Evolutionary conservation across 2,329 filamentous ascomycete genomes (phyloP), one percentile per base, ranked within the genome.

Genomic region (Fusarium coffeatum): DNA sequence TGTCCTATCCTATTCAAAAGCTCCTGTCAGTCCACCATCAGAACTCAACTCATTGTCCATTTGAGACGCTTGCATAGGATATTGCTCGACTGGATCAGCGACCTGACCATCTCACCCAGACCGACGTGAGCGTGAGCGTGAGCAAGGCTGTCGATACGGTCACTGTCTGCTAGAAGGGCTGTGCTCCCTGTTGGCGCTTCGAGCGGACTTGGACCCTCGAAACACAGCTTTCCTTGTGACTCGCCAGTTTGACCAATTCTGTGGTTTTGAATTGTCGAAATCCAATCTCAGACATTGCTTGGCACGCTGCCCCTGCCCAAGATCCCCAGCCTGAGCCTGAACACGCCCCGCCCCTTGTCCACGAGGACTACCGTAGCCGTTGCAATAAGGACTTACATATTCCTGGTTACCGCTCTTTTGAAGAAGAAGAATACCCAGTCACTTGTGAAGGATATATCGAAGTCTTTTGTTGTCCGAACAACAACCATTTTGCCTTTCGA

Each of bases 241-340:
- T 69, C 40, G 66, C 51, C 61, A 61, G 50, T 41, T 69, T 60
- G 68, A 55, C n/a, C 59, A 54, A 25, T 57, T 64, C 45, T 68
- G 59, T 61, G 48, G 64, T 61, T 60, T 70, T 60, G 45, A 53
- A 47, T 69, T 59, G 59, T 65, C 40, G 60, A 63, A 34, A 37
- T 51, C 55, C 56, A 71, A 71, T 62, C 64, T 71, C 46, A 71
- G 60, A 71, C 60, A 66, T 54, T 55, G 67, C 59, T 71, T 69
- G 68, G 68, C 68, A 53, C 37, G 42, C 50, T 55, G 49, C 59
- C 59, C 64, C 41, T 62, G 43, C 42, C 37, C n/a, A 50, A 68
- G 48, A 61, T 68, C 55, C 55, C 40, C 45, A 40, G 46, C 20
- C 47, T 58, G 47, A 55, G 34, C 23, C 49, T 64, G 50, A 45